A percentile compares a stretch with the other conserved stretches of the same genome.
Evolutionary conservation across 2,329 filamentous ascomycete species (phyloP).

Genomic region (Celoporthe dispersa): DNA sequence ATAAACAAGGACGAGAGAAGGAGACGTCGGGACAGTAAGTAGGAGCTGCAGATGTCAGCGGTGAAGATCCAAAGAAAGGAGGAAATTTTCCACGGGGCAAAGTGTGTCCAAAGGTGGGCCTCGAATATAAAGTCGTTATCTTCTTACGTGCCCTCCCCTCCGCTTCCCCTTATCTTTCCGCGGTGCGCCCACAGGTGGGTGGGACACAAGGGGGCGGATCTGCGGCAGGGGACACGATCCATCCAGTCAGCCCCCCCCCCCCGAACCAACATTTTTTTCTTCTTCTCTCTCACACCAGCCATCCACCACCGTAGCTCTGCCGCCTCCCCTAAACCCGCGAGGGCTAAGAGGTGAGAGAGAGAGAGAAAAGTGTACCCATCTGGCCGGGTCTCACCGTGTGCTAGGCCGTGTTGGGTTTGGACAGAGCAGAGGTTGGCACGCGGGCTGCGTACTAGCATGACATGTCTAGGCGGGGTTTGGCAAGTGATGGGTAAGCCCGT

Average conservation of each 20-base stretch:
- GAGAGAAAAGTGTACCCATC: neutral
- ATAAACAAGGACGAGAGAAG: neutral
- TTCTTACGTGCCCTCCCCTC: constrained; percentile 8
- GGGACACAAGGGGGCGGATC: neutral
- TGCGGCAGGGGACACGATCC: neutral
- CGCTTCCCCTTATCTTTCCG: constrained; percentile 3
- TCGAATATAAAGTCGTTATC: constrained; percentile 20
- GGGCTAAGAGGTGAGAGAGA: neutral
- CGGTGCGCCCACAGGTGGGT: neutral
- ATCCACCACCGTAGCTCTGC: neutral
- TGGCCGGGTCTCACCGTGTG: neutral
- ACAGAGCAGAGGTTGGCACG: neutral
- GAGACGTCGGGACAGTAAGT: neutral
- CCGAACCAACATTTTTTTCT: neutral
- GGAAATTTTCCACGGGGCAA: constrained; percentile 24
- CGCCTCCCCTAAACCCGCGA: neutral
- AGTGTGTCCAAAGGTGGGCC: constrained; percentile 19
- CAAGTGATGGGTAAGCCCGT: constrained; percentile 1
- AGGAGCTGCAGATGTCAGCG: constrained; percentile 6
- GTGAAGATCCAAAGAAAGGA: constrained; percentile 17
- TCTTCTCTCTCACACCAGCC: neutral
- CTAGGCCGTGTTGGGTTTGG: constrained; percentile 4
- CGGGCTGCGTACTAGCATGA: neutral
- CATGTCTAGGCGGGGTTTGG: constrained; percentile 4
- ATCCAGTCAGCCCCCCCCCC: neutral